Base-by-base conservation (phyloP, 73 alveolate genomes). In the Uronychia binucleata region DNA sequence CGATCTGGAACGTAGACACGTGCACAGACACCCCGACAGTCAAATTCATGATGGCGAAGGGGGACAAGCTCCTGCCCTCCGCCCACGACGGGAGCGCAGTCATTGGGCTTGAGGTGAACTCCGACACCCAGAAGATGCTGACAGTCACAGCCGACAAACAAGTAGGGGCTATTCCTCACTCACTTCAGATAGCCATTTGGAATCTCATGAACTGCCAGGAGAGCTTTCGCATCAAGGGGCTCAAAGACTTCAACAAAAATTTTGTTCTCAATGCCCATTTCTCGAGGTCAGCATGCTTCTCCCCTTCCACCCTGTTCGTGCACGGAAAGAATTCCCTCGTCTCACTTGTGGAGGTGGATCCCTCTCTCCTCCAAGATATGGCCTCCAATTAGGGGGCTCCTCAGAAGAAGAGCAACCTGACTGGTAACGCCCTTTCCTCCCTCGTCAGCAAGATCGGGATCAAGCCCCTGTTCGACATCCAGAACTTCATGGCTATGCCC, bases 1-100 rank as follows among this genome's bases (percentile, higher is more conserved):
- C 86, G 14, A 77, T 79, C 28, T 79, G 86, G 81, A 79, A 79
- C 34, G 86, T 79, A 14, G 86, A 79, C 34, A 79, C 86, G 27
- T 79, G 86, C 59, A 79, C 86, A 19, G 80, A 79, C 79, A 33
- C 60, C 79, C 86, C 86, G 26, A 77, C 86, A 19, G 46, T 79
- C 34, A 46, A 46, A 46, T 46, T 46, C 67, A 46, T 46, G 67
- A 46, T 46, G 67, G 19, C 19, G 67, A 46, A 46, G 19, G 67
- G 67, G 5, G 67, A 46, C 67, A 46, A 46, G 19, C 5, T 46
- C n/a, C 5, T 46, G n/a, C 67, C 67, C 67, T 46, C 67, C 5
- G 67, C 67, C 19, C 67, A 46, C 19, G 67, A 46, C 5, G 67
- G 67, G 5, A 46, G 67, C 19, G n/a, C 5, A 46, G 67, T 46